Evolutionary conservation across 2,329 filamentous ascomycete species (phyloP), one percentile per base, ranked within the genome.

Genomic region (Thelonectria olida): DNA sequence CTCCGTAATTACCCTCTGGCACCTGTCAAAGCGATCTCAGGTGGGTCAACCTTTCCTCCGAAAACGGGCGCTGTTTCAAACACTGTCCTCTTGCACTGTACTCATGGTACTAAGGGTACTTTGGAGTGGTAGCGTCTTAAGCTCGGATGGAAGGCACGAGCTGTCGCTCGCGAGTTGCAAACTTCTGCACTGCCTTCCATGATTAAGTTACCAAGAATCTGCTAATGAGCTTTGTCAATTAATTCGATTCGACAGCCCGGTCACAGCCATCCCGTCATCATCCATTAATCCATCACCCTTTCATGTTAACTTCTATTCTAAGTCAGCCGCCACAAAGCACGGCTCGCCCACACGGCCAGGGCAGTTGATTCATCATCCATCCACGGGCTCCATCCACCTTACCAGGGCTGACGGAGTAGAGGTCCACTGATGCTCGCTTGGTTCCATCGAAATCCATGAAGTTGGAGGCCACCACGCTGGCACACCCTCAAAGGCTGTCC

Each of bases 41-140:
- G 47, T 39, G 58, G 54, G 61, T 67, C 67, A 70, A 67, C 67
- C 62, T 56, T 38, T 48, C 39, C 47, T 15, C 66, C 59, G 45
- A 61, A 64, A 54, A 38, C 64, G n/a, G 51, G 59, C 47, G 22
- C 15, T 34, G 12, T 44, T 42, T 42, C 42, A 42, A 4, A 15
- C 31, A 34, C 31, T 34, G 31, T 34, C 2, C 3, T 23, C 13
- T 28, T 15, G 52, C 60, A 68, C 67, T 63, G 65, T 70, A 55
- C 55, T 27, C 50, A 61, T 27, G 48, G 19, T 44, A 44, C 17
- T 12, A 8, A 8, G n/a, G 12, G 27, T 31, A 39, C 15, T 10
- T n/a, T n/a, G n/a, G n/a, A 10, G 34, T 34, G 50, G 36, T 61
- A 54, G 25, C 44, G 42, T 36, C 34, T 28, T 47, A 63, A 57